Percentiles rank a stretch among this genome's conserved stretches.
Evolutionary conservation across 345 rosid species (phyloP).

Genomic region (Eutrema yunnanense): DNA sequence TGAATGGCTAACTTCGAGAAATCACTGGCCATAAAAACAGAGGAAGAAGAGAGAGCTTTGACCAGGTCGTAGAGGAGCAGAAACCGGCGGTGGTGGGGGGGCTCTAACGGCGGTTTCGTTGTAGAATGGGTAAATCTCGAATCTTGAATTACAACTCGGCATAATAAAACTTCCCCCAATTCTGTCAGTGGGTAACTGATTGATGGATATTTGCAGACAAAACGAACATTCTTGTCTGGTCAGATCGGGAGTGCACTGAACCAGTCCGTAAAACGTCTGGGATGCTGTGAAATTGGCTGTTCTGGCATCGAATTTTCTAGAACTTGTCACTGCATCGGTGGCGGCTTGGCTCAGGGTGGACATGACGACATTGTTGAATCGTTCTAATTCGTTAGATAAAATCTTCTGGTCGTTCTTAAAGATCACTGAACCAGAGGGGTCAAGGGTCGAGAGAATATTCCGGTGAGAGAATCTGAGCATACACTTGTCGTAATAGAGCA

Average conservation of each 20-base stretch:
- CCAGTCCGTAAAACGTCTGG: conserved; percentile 29
- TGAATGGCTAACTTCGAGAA: too few species aligned
- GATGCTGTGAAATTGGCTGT: neutral
- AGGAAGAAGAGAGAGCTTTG: too few species aligned
- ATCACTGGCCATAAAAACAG: too few species aligned
- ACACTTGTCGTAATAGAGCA: too few species aligned
- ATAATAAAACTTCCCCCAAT: conserved; percentile 27
- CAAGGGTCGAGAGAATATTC: too few species aligned
- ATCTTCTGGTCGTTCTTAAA: too few species aligned
- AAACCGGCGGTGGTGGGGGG: too few species aligned
- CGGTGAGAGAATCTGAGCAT: too few species aligned
- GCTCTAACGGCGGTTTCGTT: neutral
- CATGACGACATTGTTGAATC: conserved; percentile 1
- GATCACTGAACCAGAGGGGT: too few species aligned
- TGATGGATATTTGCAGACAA: conserved; percentile 18
- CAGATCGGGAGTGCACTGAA: conserved; percentile 54
- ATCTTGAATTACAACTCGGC: conserved; percentile 41
- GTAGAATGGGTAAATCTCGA: conserved; percentile 31
- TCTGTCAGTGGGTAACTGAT: neutral
- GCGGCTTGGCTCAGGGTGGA: conserved; percentile 2
- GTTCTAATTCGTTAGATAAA: too few species aligned
- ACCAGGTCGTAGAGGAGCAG: too few species aligned
- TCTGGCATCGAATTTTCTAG: conserved; percentile 27
- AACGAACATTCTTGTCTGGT: neutral
- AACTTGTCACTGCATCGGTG: neutral